Evolutionary conservation across 2,329 filamentous ascomycete genomes (phyloP).

Genomic region (Pestalotiopsis sp.): DNA sequence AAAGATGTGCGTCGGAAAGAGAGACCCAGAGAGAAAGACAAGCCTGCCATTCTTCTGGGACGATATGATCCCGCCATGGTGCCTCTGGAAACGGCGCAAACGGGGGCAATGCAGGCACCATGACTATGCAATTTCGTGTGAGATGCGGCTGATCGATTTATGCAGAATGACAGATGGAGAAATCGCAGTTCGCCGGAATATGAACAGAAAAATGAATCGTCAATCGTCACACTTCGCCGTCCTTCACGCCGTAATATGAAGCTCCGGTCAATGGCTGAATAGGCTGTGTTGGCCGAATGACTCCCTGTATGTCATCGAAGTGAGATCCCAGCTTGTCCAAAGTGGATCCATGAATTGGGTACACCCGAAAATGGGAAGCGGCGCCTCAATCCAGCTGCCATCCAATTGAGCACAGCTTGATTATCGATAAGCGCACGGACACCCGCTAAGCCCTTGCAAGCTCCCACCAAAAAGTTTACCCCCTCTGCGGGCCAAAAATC

Average conservation of each 20-base stretch:
- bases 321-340: neutral
- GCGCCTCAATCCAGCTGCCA: neutral
- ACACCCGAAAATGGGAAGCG: neutral
- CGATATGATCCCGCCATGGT: constrained; percentile 67
- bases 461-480: constrained; percentile 8
- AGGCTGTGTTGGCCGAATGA: constrained; percentile 13
- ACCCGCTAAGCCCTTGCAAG: neutral
- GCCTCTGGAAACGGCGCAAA: constrained; percentile 78
- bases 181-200: neutral
- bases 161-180: neutral
- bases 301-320: constrained; percentile 12
- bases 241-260: neutral
- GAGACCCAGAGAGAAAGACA: constrained; percentile 78
- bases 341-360: constrained; percentile 2
- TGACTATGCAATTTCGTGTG: constrained; percentile 19
- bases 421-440: neutral
- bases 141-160: neutral
- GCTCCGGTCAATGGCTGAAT: neutral
- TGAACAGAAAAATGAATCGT: neutral
- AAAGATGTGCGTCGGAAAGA: constrained; percentile 67
- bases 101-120: constrained; percentile 60
- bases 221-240: neutral
- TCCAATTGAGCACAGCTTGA: neutral
- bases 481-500: constrained; percentile 4
- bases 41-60: constrained; percentile 73